Conservation (phyloP, 1,139 yeast genomes). For the Lodderomyces metapsilosis region DNA sequence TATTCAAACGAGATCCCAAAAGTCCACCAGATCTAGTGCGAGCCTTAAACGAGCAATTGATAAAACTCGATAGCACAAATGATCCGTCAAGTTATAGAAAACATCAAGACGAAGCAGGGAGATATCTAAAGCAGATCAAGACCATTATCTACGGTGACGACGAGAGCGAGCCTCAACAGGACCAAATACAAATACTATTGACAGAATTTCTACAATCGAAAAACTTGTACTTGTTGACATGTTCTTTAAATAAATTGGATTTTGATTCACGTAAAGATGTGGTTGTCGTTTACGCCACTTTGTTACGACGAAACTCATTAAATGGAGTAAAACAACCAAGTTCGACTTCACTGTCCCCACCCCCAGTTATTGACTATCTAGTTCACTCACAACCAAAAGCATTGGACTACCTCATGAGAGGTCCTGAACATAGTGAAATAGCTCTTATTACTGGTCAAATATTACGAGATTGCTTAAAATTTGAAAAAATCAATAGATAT, state of each 20-base stretch:
- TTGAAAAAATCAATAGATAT: constrained; percentile 65
- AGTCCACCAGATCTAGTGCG: constrained; percentile 84
- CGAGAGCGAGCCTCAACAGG: constrained; percentile 67
- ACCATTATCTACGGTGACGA: constrained; percentile 75
- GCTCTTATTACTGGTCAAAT: constrained; percentile 78
- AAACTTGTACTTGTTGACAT: constrained; percentile 58
- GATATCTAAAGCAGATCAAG: constrained; percentile 67
- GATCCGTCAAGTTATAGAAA: constrained; percentile 41
- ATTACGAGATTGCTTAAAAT: constrained; percentile 80
- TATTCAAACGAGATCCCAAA: constrained; percentile 90
- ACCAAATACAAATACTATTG: constrained; percentile 68
- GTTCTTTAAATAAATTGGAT: constrained; percentile 62
- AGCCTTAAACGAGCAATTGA: constrained; percentile 69
- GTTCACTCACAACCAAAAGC: constrained; percentile 61
- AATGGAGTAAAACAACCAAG: constrained; percentile 3
- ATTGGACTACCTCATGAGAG: constrained; percentile 58
- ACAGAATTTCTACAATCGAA: constrained; percentile 78
- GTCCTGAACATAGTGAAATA: constrained; percentile 69
- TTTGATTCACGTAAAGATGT: constrained; percentile 91
- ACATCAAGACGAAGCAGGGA: constrained; percentile 73
- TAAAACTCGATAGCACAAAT: constrained; percentile 60
- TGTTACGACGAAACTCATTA: constrained; percentile 60
- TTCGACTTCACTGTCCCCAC: constrained; percentile 14
- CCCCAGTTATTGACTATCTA: constrained; percentile 86
- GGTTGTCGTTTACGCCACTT: constrained; percentile 65